These are phyloP conservation scores for Mrakiaceae sp. DNA, from an alignment of 1,284 basidiomycete species.

Conservation along the genomic window DNA sequence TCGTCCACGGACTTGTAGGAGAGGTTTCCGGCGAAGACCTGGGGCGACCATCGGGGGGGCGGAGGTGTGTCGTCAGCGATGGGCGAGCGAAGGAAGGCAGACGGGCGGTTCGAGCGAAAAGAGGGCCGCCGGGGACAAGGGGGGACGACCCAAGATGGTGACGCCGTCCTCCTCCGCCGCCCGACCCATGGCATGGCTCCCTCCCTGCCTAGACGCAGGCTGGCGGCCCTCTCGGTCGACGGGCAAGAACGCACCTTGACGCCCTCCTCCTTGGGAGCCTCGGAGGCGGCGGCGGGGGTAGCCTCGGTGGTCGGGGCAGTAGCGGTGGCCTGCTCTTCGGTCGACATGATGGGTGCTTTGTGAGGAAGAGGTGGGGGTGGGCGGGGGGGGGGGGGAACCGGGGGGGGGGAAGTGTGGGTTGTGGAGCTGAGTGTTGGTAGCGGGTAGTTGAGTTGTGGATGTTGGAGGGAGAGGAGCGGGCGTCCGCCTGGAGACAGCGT, in stretches of 20 bases:
- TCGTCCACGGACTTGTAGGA: conserved; percentile 77
- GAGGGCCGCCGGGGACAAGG: background rate
- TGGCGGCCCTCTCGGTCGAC: background rate
- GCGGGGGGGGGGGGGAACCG: background rate
- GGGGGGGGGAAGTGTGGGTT: background rate
- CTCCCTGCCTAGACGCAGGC: background rate
- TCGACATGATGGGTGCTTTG: background rate
- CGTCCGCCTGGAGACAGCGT: too few species aligned
- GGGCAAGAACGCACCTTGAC: conserved; percentile 11
- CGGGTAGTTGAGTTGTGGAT: background rate
- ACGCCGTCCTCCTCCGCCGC: background rate
- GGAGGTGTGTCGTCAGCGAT: background rate
- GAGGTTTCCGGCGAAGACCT: conserved; percentile 83
- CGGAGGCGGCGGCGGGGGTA: background rate
- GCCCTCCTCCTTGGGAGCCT: conserved; percentile 13
- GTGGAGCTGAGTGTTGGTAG: background rate
- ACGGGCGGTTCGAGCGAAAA: background rate
- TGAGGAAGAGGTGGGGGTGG: background rate
- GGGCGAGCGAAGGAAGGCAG: background rate
- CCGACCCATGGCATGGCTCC: background rate
- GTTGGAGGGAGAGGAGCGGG: too few species aligned
- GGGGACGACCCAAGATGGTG: background rate
- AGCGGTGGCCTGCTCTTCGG: background rate
- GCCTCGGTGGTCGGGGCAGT: background rate
- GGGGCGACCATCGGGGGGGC: background rate